phyloP scores from a whole-genome alignment of 495 filamentous ascomycete genomes.

The Aspergillus taichungensis region DNA sequence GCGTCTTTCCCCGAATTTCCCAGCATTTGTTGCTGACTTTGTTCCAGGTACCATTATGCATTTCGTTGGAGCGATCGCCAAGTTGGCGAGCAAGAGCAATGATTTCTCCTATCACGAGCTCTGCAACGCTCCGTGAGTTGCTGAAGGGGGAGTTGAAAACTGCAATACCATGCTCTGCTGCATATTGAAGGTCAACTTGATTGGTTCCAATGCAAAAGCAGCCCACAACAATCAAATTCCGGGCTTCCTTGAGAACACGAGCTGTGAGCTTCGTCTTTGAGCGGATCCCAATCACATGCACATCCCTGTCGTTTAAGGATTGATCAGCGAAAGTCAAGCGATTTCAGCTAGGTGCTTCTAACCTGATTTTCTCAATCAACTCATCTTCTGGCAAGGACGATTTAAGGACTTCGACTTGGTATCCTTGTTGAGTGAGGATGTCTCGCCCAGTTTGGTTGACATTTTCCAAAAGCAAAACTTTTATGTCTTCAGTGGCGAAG shows the following conservation, averaged over 20 bases:
- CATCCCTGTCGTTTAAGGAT: constrained; percentile 49
- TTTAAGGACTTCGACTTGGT: constrained; percentile 91
- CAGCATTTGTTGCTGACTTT: constrained; percentile 94
- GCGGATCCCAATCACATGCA: constrained; percentile 95
- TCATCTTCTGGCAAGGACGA: constrained; percentile 83
- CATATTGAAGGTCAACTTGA: constrained; percentile 91
- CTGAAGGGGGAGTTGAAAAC: constrained; percentile 99
- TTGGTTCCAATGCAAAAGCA: constrained; percentile 99
- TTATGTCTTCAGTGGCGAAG: constrained; percentile 90
- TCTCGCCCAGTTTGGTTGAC: constrained; percentile 84
- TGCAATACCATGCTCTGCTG: constrained; percentile 83
- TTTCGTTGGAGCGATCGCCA: constrained; percentile 86
- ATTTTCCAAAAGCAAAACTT: constrained; percentile 92
- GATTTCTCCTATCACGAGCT: constrained; percentile 90
- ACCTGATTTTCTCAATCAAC: constrained; percentile 95
- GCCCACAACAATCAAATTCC: constrained; percentile 89
- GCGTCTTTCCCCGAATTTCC: constrained; percentile 96
- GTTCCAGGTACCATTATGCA: constrained; percentile 95
- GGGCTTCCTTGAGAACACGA: constrained; percentile 76
- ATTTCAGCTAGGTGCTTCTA: constrained; percentile 6
- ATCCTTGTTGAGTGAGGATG: constrained; percentile 75
- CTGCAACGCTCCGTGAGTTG: constrained; percentile 94
- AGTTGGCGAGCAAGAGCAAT: constrained; percentile 86
- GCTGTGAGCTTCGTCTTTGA: constrained; percentile 94
- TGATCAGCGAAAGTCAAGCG: neutral